Evolutionary conservation across 2,329 filamentous ascomycete genomes (phyloP).

Genomic region (Beauveria asiatica): DNA sequence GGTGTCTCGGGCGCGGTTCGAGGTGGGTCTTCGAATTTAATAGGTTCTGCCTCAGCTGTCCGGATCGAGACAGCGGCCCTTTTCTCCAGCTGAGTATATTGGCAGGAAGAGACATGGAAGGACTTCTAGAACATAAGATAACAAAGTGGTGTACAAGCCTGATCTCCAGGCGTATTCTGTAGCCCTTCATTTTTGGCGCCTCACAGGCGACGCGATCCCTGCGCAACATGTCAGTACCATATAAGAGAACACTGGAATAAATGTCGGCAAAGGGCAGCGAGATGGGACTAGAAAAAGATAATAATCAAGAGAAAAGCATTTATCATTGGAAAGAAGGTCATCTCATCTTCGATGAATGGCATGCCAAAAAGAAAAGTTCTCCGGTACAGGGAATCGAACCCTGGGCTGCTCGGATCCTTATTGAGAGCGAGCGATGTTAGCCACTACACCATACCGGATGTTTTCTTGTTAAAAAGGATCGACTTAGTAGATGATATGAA

Average conservation of each 20-base stretch:
- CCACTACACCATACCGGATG: constrained; percentile 29
- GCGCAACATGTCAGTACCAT: no score
- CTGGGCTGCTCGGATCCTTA: constrained; percentile 24
- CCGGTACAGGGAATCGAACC: constrained; percentile 28
- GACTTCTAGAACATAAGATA: no score
- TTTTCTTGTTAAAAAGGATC: not conserved
- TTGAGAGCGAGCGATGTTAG: constrained; percentile 30
- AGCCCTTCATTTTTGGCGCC: no score
- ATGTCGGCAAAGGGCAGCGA: no score
- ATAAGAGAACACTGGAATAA: no score
- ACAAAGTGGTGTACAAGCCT: no score
- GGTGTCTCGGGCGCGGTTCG: constrained; percentile 6
- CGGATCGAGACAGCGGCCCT: not conserved
- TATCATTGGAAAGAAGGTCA: no score
- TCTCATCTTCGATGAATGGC: no score
- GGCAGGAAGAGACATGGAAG: not conserved
- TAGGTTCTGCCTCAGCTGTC: not conserved
- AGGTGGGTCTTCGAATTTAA: constrained; percentile 10
- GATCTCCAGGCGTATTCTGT: no score
- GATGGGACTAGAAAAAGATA: not conserved
- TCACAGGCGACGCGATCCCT: no score
- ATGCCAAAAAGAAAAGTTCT: constrained; percentile 13
- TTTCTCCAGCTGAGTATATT: not conserved
- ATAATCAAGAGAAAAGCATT: no score
- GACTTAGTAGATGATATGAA: not conserved